Conservation (phyloP, 495 filamentous ascomycete genomes). For the Halenospora varia region DNA sequence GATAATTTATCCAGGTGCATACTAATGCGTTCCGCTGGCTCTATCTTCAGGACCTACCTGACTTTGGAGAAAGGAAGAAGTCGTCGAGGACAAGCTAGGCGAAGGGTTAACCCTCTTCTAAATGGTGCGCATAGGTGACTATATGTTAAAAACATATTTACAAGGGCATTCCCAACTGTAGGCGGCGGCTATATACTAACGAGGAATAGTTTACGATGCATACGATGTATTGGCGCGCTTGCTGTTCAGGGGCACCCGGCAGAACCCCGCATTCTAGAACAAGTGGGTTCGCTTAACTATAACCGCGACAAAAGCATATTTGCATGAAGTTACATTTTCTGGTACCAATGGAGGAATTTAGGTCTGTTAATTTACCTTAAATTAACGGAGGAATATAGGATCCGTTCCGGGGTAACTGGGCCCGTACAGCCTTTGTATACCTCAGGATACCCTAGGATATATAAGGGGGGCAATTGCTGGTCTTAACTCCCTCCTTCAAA, state of each 20-base stretch:
- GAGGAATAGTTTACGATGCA: no score
- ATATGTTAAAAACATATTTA: no score
- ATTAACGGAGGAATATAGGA: background rate
- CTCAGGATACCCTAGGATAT: no score
- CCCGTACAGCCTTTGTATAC: background rate
- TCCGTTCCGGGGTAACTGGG: background rate
- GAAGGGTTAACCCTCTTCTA: conserved; percentile 40
- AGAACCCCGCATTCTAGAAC: background rate
- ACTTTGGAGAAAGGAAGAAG: conserved; percentile 36
- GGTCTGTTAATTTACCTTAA: background rate
- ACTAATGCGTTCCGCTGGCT: background rate
- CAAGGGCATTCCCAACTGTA: no score
- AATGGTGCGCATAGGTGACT: conserved; percentile 42
- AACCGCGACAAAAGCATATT: background rate
- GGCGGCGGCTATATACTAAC: no score
- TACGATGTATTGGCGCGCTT: no score
- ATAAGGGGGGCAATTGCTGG: no score
- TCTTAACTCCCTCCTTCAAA: background rate
- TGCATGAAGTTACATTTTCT: no score
- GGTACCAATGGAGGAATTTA: no score
- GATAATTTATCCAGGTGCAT: conserved; percentile 61
- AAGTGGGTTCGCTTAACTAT: background rate
- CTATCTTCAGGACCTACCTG: background rate
- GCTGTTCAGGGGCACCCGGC: no score
- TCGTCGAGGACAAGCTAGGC: conserved; percentile 59